A percentile compares a stretch with the other conserved stretches of the same genome.
These are phyloP conservation scores for Astrothelium subdiscretum DNA, from an alignment of 495 filamentous ascomycete species.

Conservation along the genomic window DNA sequence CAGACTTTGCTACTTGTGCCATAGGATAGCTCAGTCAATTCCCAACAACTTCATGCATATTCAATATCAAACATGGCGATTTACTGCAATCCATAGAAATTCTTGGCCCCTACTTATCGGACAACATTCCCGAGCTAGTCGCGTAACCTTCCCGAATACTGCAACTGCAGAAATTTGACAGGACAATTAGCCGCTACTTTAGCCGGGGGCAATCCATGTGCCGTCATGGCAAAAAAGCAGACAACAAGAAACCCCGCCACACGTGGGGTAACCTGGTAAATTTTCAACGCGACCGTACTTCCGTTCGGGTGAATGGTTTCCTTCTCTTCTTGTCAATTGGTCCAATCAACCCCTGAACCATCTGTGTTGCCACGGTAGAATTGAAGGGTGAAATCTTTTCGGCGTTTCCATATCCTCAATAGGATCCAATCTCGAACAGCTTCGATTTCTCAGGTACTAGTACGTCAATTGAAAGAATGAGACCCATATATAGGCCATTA, in stretches of 20 bases:
- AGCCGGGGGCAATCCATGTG: background rate
- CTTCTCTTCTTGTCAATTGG: background rate
- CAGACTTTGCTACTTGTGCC: background rate
- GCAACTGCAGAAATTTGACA: background rate
- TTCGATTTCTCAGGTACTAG: background rate
- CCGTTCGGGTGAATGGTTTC: background rate
- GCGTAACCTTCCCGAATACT: background rate
- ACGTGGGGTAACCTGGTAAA: background rate
- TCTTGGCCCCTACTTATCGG: background rate
- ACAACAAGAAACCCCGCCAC: background rate
- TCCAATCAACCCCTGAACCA: background rate
- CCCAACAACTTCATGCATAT: too few species aligned
- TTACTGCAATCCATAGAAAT: too few species aligned
- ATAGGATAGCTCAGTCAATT: background rate
- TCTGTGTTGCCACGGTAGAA: background rate
- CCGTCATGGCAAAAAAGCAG: background rate
- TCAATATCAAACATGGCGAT: too few species aligned
- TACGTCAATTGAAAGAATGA: background rate
- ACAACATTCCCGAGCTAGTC: too few species aligned
- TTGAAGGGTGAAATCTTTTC: slow-evolving; percentile 2
- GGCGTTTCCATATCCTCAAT: background rate
- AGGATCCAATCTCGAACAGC: background rate
- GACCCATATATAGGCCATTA: slow-evolving; percentile 2
- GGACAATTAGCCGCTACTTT: background rate
- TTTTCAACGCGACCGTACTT: background rate